Base-by-base conservation (phyloP, 1,284 basidiomycete genomes). In the Naganishia sp. region DNA sequence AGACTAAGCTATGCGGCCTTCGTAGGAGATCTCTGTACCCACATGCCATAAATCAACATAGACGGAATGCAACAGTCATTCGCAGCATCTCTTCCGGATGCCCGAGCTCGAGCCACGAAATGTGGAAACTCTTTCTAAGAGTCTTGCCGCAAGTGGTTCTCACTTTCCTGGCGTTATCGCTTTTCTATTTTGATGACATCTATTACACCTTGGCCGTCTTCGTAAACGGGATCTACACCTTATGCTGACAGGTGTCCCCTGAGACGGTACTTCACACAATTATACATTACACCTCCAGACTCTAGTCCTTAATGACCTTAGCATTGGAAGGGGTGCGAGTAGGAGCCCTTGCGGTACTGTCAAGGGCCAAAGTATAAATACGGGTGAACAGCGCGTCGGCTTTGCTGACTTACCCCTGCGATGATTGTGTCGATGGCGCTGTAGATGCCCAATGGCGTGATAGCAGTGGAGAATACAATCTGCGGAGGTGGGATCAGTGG, bases 1-100 rank as follows among this genome's bases (percentile, higher is more conserved):
- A 66, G 89, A 91, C 74, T 91, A 80, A 67, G 58, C 58, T 51
- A 3, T 50, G 18, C 35, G 10, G 3, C 11, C 31, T 4, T 32
- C 13, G 11, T 47, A 58, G 28, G 32, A n/a, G 23, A 13, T 60
- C 9, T 32, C 56, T 42, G 35, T 51, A 50, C 6, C 5, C 13
- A 45, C 45, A n/a, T 23, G 23, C 18, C 31, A 51, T 42, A 39
- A 17, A 50, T 18, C 41, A 31, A 25, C 13, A 51, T 61, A 51
- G 47, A 61, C 28, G 58, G 25, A 28, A 41, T 50, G 57, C 46
- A 15, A 3, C 0, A 3, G 7, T 39, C 35, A 39, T 39, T 39
- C 13, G 7, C 35, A 6, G 7, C 28, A 28, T 28, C 28, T 28
- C 28, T 2, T 28, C 28, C 28, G 28, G 28, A 3, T 28, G 35